Evolutionary conservation across 768 basidiomycete genomes (phyloP), one percentile per base, ranked within the genome.

Genomic region (Chiua virens): DNA sequence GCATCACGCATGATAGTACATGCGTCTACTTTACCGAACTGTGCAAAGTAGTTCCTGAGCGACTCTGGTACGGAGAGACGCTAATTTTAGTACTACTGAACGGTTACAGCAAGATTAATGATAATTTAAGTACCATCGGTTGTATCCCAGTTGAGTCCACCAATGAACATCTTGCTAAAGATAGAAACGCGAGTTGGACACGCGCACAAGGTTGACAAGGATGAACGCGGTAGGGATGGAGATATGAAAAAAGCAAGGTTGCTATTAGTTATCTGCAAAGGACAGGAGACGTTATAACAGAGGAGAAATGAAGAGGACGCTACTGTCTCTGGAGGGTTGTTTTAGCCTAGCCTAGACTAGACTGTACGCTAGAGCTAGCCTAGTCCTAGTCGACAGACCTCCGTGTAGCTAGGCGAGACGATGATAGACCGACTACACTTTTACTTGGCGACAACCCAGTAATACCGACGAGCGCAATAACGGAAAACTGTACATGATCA

Each of bases 1-100:
- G 87, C 87, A 69, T 99, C 97, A 60, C 96, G 89, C 94, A 99
- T 98, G 74, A 99, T 98, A 13, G 93, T 98, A 70, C 92, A 97
- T 35, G 94, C 91, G 65, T 95, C 92, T 71, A 99, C 92, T 73
- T 90, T 87, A 66, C 97, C 97, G 70, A 95, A 99, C 71, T 98
- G 91, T 57, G 86, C 71, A 71, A 99, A 98, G 74, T 98, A 98
- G 58, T 85, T 86, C 64, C 83, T 80, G 57, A 90, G 79, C 49
- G 79, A 79, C 51, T 91, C 89, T 89, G 73, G 61, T 60, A 71
- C 56, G 56, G 63, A 52, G 28, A 54, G 50, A 57, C 41, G 45
- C 62, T 54, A 67, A 61, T 60, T 64, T 75, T 66, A 79, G 71
- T 70, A 75, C 75, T 77, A 77, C 73, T 65, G 72, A 57, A 62